These are phyloP conservation scores for Alternaria sp. DNA, from an alignment of 2,329 filamentous ascomycete genomes.

Conservation along the genomic window DNA sequence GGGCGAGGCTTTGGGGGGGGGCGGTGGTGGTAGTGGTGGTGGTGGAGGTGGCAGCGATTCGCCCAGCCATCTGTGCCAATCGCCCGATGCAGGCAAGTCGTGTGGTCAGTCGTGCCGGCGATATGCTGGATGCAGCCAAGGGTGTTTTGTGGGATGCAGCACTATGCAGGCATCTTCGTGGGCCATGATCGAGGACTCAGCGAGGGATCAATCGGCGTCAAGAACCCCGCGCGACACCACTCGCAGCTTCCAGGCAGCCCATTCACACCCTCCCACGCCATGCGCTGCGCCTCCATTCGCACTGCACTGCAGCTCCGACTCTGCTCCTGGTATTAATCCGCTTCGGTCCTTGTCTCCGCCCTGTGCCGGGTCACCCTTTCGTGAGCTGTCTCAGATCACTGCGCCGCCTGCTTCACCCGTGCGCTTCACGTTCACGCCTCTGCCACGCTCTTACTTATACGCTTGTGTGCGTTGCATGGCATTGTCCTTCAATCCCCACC, in stretches of 20 bases:
- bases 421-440: conserved; percentile 18
- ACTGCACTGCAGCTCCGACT: conserved; percentile 21
- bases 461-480: conserved; percentile 27
- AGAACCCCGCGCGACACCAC: conserved; percentile 19
- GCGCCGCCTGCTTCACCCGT: conserved; percentile 34
- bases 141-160: conserved; percentile 22
- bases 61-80: conserved; percentile 19
- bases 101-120: conserved; percentile 25
- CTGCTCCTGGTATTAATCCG: conserved; percentile 31
- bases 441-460: conserved; percentile 32
- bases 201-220: conserved; percentile 23
- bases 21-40: conserved; percentile 14
- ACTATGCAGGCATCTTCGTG: conserved; percentile 31
- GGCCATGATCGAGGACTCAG: conserved; percentile 33
- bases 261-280: conserved; percentile 29
- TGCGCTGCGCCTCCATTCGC: conserved; percentile 37
- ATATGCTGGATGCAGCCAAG: conserved; percentile 32
- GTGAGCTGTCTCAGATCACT: conserved; percentile 35
- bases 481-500: conserved; percentile 24
- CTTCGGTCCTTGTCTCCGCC: conserved; percentile 31
- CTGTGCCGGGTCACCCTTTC: conserved; percentile 41
- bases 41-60: conserved; percentile 23
- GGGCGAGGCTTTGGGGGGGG: conserved; percentile 24
- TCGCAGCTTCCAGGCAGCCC: conserved; percentile 27
- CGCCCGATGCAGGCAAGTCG: conserved; percentile 29